Evolutionary conservation across 441 rosid genomes (phyloP).

Genomic region (Populus hybrid): DNA sequence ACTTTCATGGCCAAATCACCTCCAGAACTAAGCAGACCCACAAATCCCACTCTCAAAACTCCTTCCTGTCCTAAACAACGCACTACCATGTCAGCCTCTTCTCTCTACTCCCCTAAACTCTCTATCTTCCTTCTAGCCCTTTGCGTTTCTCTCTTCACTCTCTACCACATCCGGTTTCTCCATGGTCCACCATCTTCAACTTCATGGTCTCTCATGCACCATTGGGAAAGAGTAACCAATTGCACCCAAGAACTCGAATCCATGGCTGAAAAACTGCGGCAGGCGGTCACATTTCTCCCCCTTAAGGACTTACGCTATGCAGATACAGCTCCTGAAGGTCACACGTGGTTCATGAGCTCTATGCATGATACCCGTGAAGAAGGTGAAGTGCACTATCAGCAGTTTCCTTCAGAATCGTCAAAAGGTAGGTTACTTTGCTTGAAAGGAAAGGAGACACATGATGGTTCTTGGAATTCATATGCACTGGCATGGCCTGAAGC

Average conservation of each 20-base stretch:
- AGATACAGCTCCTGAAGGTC: constrained; percentile 47
- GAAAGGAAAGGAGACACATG: constrained; percentile 57
- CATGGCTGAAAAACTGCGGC: constrained; percentile 44
- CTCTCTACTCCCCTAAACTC: constrained; percentile 33
- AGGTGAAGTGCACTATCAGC: constrained; percentile 61
- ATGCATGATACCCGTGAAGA: constrained; percentile 49
- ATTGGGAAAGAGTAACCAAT: constrained; percentile 18
- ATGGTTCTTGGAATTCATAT: constrained; percentile 66
- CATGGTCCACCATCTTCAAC: constrained; percentile 23
- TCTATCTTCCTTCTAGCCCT: constrained; percentile 31
- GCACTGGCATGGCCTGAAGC: constrained; percentile 63
- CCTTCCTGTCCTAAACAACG: constrained; percentile 4
- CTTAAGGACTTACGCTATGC: constrained; percentile 61
- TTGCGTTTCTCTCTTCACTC: constrained; percentile 35
- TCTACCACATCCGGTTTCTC: constrained; percentile 47
- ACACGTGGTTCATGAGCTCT: constrained; percentile 88
- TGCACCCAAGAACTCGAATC: constrained; percentile 15
- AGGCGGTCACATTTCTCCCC: constrained; percentile 66
- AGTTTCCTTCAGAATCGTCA: constrained; percentile 61
- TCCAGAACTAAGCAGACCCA: constrained; percentile 5
- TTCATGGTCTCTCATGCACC: constrained; percentile 19
- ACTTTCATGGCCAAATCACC: constrained; percentile 27
- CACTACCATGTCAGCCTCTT: constrained; percentile 2
- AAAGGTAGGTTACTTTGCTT: constrained; percentile 51
- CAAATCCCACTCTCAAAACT: not conserved